Evolutionary conservation across 2,329 filamentous ascomycete genomes (phyloP).

Genomic region (Thielaviopsis ethacetica): DNA sequence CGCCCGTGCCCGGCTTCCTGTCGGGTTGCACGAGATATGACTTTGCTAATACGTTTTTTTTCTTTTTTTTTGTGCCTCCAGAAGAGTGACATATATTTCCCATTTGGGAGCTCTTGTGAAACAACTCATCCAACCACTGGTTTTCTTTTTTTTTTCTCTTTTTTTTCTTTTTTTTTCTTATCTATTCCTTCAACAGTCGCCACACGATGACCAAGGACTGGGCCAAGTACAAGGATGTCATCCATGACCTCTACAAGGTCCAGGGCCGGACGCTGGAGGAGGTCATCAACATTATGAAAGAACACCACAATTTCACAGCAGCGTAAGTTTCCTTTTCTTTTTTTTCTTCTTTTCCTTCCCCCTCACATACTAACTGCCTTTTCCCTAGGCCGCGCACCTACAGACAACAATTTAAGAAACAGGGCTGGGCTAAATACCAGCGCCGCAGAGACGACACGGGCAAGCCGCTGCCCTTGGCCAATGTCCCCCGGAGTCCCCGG

Average conservation of each 20-base stretch:
- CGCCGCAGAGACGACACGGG: constrained; percentile 13
- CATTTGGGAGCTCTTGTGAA: too few species aligned
- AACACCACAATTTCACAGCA: constrained; percentile 28
- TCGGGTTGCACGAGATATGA: too few species aligned
- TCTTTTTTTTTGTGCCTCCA: too few species aligned
- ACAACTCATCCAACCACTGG: too few species aligned
- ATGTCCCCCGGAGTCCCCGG: neutral
- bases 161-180: too few species aligned
- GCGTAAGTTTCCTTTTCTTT: constrained; percentile 19
- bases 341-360: neutral
- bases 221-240: constrained; percentile 21
- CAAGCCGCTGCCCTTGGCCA: neutral
- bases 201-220: constrained; percentile 29
- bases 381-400: constrained; percentile 27
- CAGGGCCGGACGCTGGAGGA: constrained; percentile 24
- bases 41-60: too few species aligned
- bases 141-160: too few species aligned
- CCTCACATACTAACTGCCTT: neutral
- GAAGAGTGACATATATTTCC: too few species aligned
- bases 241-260: constrained; percentile 25
- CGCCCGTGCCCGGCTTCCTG: too few species aligned
- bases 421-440: constrained; percentile 32
- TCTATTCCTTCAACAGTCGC: neutral
- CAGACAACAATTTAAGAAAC: constrained; percentile 29
- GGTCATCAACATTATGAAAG: constrained; percentile 22